Percentiles rank a stretch among this genome's conserved stretches.
Evolutionary conservation across 2,329 filamentous ascomycete species (phyloP).

Genomic region (Bipolaris sorokiniana): DNA sequence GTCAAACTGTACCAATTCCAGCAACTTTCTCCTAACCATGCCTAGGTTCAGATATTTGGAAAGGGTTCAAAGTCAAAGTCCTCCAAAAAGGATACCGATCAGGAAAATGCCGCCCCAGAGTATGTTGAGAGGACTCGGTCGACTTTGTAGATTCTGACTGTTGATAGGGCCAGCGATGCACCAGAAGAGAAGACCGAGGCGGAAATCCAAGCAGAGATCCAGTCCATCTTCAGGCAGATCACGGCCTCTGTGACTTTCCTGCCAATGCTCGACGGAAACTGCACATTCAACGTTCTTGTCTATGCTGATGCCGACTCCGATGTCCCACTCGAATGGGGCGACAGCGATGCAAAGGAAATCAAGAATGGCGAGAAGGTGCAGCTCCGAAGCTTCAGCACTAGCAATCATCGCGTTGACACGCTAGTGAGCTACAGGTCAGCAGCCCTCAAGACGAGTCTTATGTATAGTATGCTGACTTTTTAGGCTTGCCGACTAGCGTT

Average conservation of each 20-base stretch:
- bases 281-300: constrained; percentile 97
- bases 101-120: constrained; percentile 71
- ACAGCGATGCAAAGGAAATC: constrained; percentile 98
- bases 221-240: constrained; percentile 96
- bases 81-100: constrained; percentile 61
- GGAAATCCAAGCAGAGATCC: constrained; percentile 95
- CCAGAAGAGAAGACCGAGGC: constrained; percentile 80
- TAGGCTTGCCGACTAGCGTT: constrained; percentile 34
- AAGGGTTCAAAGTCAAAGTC: constrained; percentile 58
- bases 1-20: constrained; percentile 39
- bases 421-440: constrained; percentile 82
- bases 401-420: constrained; percentile 91
- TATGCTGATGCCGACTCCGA: constrained; percentile 97
- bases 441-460: not conserved
- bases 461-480: constrained; percentile 13
- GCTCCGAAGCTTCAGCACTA: constrained; percentile 93
- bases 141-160: constrained; percentile 27
- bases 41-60: constrained; percentile 64
- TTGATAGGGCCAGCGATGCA: constrained; percentile 33
- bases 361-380: constrained; percentile 93
- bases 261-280: constrained; percentile 90
- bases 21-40: constrained; percentile 33
- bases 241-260: constrained; percentile 97
- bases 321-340: constrained; percentile 97
- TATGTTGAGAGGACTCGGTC: constrained; percentile 44